Conservation (phyloP, 2,329 filamentous ascomycete species). For the Sporothrix euskadiensis region DNA sequence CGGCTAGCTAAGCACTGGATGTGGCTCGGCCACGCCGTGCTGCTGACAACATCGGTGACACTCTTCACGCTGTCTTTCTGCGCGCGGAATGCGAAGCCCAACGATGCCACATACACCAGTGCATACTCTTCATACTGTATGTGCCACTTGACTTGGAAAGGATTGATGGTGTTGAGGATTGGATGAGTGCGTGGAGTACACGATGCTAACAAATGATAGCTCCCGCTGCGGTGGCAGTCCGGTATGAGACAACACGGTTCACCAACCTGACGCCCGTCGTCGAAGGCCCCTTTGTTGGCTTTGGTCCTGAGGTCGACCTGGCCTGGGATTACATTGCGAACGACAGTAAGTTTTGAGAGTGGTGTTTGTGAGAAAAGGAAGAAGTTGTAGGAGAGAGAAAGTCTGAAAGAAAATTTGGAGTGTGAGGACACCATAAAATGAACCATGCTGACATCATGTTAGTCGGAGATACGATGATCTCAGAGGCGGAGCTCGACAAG, state of each 20-base stretch:
- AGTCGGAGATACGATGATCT: conserved; percentile 64
- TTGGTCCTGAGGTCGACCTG: conserved; percentile 56
- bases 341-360: conserved; percentile 37
- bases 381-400: neutral
- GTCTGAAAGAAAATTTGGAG: neutral
- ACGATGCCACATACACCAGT: conserved; percentile 41
- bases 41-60: conserved; percentile 44
- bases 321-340: conserved; percentile 59
- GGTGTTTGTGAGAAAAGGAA: neutral
- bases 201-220: conserved; percentile 44
- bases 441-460: neutral
- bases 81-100: conserved; percentile 40
- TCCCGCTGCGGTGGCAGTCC: conserved; percentile 48
- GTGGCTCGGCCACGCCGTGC: conserved; percentile 45
- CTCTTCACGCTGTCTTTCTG: conserved; percentile 47
- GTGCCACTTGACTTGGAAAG: neutral
- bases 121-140: conserved; percentile 48
- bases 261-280: conserved; percentile 48
- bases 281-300: conserved; percentile 55
- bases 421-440: neutral
- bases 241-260: conserved; percentile 53
- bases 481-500: conserved; percentile 52
- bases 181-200: neutral
- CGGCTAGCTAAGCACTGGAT: conserved; percentile 39
- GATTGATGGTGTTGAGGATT: neutral